Evolutionary conservation across 1,139 yeast genomes (phyloP), one percentile per base, ranked within the genome.

Genomic region (Magnusiomyces suaveolens): DNA sequence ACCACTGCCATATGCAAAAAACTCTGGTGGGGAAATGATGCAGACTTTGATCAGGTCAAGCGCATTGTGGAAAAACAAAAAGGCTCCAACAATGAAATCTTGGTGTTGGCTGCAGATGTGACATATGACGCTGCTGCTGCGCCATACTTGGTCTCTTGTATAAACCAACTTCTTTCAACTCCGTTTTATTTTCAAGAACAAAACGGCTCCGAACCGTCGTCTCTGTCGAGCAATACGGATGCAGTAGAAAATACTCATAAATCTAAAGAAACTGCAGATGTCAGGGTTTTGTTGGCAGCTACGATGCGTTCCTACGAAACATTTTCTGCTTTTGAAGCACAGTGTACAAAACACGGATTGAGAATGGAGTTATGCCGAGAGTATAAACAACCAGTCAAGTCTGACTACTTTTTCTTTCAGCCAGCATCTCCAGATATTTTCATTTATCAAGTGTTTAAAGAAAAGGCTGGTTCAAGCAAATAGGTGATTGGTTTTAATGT

Each of bases 51-150:
- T 12, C 21, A 43, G 16, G 32, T 43, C 32, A 24, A 26, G 29
- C 16, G 6, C 26, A 47, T 47, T 10, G 14, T 33, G 14, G 38
- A 47, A 47, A 10, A 16, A 29, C 12, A 8, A 29, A 8, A 6
- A 29, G 2, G 47, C 20, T 3, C 4, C 16, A 24, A 23, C n/a
- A 21, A 43, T 32, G 41, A n/a, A 33, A 32, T 57, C 43, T 48
- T 64, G 38, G 59, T 69, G 16, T 41, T 88, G 1, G 96, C 90
- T 0, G 92, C 96, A 0, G 96, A 88, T 66, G 87, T 89, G 32
- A 87, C 96, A 0, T 90, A 87, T 68, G 97, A 90, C 64, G 68
- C 79, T 1, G 71, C 78, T 2, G 73, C 81, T 1, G 74, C 86
- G n/a, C 80, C 80, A 0, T 69, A 69, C n/a, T 72, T 89, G 50